A percentile compares a stretch with the other conserved stretches of the same genome.
These are phyloP conservation scores for Entonaema liquescens DNA, from an alignment of 495 filamentous ascomycete species.

Conservation along the genomic window DNA sequence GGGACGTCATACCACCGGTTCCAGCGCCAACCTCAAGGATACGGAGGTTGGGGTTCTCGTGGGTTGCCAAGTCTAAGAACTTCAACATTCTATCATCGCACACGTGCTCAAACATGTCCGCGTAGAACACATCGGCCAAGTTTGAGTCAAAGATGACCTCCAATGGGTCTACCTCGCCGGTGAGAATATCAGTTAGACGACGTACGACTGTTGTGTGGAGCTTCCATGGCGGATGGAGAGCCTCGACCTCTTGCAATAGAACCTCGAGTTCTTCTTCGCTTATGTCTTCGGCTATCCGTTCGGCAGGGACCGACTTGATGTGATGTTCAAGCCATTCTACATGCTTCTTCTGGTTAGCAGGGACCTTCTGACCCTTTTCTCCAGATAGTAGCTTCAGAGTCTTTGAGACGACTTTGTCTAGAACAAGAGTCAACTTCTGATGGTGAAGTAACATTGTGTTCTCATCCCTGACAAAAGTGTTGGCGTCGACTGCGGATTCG, in stretches of 20 bases:
- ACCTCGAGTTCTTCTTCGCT: conserved; percentile 30
- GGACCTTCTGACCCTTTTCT: conserved; percentile 15
- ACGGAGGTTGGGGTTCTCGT: conserved; percentile 53
- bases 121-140: conserved; percentile 41
- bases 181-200: conserved; percentile 51
- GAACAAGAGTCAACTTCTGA: conserved; percentile 22
- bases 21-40: conserved; percentile 61
- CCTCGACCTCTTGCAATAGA: conserved; percentile 29
- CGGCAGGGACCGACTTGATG: not conserved
- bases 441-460: conserved; percentile 21
- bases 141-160: conserved; percentile 43
- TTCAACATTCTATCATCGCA: conserved; percentile 36
- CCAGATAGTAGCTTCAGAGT: conserved; percentile 26
- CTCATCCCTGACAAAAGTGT: conserved; percentile 31
- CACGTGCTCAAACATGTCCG: conserved; percentile 34
- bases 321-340: conserved; percentile 43
- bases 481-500: conserved; percentile 16
- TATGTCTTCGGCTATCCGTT: conserved; percentile 11
- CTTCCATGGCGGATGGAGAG: conserved; percentile 37
- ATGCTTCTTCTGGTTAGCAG: conserved; percentile 27
- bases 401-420: conserved; percentile 28
- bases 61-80: conserved; percentile 40
- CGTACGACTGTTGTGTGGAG: conserved; percentile 41
- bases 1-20: conserved; percentile 51
- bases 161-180: conserved; percentile 52